A percentile compares a stretch with the other conserved stretches of the same genome.
Conservation (phyloP, 2,329 filamentous ascomycete species). For the Zalaria obscura region DNA sequence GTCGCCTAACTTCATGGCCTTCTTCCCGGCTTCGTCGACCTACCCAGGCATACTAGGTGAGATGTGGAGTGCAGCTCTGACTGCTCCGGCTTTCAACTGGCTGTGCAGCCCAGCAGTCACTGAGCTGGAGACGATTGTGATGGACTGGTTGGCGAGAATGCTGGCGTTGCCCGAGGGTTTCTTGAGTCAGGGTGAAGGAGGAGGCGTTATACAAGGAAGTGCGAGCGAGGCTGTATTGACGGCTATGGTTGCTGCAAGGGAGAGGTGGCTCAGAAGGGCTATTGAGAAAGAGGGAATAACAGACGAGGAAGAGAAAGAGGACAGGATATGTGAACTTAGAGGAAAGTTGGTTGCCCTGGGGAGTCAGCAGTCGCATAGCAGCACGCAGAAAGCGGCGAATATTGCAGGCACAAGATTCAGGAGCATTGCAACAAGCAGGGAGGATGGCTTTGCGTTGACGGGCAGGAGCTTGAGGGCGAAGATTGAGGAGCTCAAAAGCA, state of each 20-base stretch:
- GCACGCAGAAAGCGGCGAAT: constrained; percentile 73
- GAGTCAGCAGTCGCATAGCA: constrained; percentile 67
- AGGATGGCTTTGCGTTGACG: constrained; percentile 57
- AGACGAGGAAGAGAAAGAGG: constrained; percentile 45
- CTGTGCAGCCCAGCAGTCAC: constrained; percentile 85
- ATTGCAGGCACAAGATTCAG: constrained; percentile 76
- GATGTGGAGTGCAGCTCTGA: constrained; percentile 81
- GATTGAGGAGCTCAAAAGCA: constrained; percentile 49
- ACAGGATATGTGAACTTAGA: constrained; percentile 51
- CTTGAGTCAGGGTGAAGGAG: constrained; percentile 59
- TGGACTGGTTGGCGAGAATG: constrained; percentile 79
- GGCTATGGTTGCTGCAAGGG: constrained; percentile 73
- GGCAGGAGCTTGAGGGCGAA: constrained; percentile 45
- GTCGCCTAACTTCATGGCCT: constrained; percentile 88
- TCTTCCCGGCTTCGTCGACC: constrained; percentile 71
- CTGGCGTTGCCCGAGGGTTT: constrained; percentile 61
- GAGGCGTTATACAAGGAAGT: constrained; percentile 88
- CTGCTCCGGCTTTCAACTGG: constrained; percentile 92
- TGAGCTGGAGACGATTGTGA: constrained; percentile 80
- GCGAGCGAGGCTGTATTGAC: constrained; percentile 81
- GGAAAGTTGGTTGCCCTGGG: constrained; percentile 67
- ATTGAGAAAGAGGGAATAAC: constrained; percentile 34
- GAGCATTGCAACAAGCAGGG: constrained; percentile 47
- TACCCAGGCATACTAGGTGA: constrained; percentile 83
- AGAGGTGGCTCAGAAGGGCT: constrained; percentile 55